These are phyloP conservation scores for Cladophialophora yegresii DNA, from an alignment of 2,329 filamentous ascomycete genomes.

Conservation along the genomic window DNA sequence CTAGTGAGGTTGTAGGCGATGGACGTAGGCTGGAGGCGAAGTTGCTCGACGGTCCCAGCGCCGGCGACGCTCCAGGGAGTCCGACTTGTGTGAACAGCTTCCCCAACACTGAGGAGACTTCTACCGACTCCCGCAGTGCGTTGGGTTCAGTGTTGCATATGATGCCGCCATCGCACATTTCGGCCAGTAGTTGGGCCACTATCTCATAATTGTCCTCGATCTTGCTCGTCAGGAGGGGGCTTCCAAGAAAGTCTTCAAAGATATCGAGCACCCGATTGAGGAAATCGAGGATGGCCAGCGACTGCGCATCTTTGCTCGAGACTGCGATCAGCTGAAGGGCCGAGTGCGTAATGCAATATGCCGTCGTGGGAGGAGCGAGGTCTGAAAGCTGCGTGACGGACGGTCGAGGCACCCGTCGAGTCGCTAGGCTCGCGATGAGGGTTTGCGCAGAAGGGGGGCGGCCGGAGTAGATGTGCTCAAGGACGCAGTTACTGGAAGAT, in stretches of 20 bases:
- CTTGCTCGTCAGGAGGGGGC: conserved; percentile 80
- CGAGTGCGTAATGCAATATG: conserved; percentile 85
- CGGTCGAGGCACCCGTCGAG: conserved; percentile 76
- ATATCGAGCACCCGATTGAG: conserved; percentile 90
- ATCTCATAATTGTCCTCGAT: conserved; percentile 91
- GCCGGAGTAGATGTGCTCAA: conserved; percentile 85
- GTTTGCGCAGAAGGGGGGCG: conserved; percentile 74
- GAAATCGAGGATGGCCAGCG: conserved; percentile 88
- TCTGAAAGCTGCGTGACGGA: conserved; percentile 83
- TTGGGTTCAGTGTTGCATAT: conserved; percentile 91
- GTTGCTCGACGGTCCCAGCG: conserved; percentile 44
- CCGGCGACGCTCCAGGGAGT: conserved; percentile 65
- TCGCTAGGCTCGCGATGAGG: conserved; percentile 82
- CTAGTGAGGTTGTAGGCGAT: conserved; percentile 40
- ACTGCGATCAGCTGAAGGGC: conserved; percentile 84
- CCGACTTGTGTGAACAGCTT: conserved; percentile 86
- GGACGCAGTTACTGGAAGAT: conserved; percentile 69
- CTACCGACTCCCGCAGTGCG: conserved; percentile 84
- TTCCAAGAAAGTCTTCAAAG: conserved; percentile 89
- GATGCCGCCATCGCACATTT: conserved; percentile 95
- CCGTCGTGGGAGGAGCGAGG: conserved; percentile 78
- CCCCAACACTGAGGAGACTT: conserved; percentile 86
- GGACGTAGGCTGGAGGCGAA: conserved; percentile 46
- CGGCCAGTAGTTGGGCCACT: conserved; percentile 84
- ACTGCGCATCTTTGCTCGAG: conserved; percentile 81